Evolutionary conservation across 352 stramenopile genomes (phyloP).

Genomic region (Pythium chondricola): DNA sequence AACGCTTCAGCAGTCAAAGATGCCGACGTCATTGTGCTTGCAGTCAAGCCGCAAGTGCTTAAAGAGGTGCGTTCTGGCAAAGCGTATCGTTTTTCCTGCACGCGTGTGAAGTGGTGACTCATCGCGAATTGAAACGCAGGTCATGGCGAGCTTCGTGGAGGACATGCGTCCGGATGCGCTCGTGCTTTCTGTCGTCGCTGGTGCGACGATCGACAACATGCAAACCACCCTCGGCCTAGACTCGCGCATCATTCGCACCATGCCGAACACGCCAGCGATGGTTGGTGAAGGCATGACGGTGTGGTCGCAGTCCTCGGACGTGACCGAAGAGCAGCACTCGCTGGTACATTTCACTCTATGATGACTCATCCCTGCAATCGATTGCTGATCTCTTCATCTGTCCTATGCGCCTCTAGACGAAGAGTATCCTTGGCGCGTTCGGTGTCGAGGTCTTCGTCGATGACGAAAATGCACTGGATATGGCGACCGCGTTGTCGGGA

Average conservation of each 20-base stretch:
- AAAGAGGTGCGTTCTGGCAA: slow-evolving; percentile 40
- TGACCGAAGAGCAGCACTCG: slow-evolving; percentile 68
- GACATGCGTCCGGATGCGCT: slow-evolving; percentile 51
- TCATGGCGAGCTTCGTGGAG: slow-evolving; percentile 56
- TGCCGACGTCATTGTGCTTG: slow-evolving; percentile 90
- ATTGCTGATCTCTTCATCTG: not conserved
- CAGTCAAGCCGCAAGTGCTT: slow-evolving; percentile 94
- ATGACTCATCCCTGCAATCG: not conserved
- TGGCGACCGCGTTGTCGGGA: slow-evolving; percentile 92
- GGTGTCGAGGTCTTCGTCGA: slow-evolving; percentile 92
- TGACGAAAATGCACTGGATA: slow-evolving; percentile 93
- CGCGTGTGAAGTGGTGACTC: not conserved
- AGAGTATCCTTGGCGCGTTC: slow-evolving; percentile 86
- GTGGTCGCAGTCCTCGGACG: slow-evolving; percentile 79
- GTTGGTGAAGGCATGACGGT: slow-evolving; percentile 94
- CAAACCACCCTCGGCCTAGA: slow-evolving; percentile 47
- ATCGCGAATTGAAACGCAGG: slow-evolving; percentile 17
- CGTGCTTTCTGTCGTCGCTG: slow-evolving; percentile 82
- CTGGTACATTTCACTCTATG: slow-evolving; percentile 24
- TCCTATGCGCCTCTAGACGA: slow-evolving; percentile 31
- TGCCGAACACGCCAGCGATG: slow-evolving; percentile 95
- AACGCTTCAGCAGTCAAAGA: slow-evolving; percentile 60
- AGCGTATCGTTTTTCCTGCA: not conserved
- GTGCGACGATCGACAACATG: slow-evolving; percentile 71
- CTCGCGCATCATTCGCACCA: slow-evolving; percentile 87